These are phyloP conservation scores for Candida palmyrensis DNA, from an alignment of 805 yeast genomes.

Conservation along the genomic window DNA sequence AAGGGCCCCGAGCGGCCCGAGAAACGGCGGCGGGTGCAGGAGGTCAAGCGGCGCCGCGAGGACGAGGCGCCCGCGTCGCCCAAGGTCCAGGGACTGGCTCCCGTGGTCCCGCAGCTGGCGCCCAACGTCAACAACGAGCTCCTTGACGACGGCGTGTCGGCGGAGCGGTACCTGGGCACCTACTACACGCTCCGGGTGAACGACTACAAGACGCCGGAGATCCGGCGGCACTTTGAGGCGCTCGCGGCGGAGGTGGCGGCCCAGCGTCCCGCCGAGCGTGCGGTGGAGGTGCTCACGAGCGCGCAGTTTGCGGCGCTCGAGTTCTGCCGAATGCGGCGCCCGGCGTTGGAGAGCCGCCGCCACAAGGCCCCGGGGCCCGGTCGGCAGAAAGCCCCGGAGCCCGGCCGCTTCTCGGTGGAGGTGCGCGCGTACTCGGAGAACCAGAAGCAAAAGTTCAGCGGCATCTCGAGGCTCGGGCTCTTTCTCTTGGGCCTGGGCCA, in stretches of 20 bases:
- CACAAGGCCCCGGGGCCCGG: conserved; percentile 16
- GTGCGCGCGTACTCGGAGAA: conserved; percentile 59
- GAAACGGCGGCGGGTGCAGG: conserved; percentile 25
- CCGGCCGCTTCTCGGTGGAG: conserved; percentile 26
- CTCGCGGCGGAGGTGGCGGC: conserved; percentile 14
- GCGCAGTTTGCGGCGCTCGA: conserved; percentile 9
- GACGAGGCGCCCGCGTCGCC: too few species aligned
- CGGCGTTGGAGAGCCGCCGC: conserved; percentile 34
- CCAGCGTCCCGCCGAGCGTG: neutral
- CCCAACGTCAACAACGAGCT: conserved; percentile 43
- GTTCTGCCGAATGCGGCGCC: conserved; percentile 26
- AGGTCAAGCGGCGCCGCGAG: conserved; percentile 8
- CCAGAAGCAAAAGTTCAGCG: conserved; percentile 55
- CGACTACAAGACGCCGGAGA: conserved; percentile 38
- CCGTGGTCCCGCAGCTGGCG: neutral
- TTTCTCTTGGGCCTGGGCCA: conserved; percentile 39
- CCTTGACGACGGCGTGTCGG: conserved; percentile 33
- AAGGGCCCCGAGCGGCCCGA: conserved; percentile 25
- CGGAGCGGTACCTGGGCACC: conserved; percentile 48
- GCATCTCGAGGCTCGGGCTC: conserved; percentile 66
- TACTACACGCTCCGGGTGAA: conserved; percentile 43
- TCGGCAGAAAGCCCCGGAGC: conserved; percentile 15
- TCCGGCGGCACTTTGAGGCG: conserved; percentile 16
- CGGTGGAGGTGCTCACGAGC: conserved; percentile 4
- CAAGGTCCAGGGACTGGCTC: too few species aligned